Evolutionary conservation across 371 early-diverging fungal genomes (phyloP), one percentile per base, ranked within the genome.

Genomic region (Apophysomyces ossiformis): DNA sequence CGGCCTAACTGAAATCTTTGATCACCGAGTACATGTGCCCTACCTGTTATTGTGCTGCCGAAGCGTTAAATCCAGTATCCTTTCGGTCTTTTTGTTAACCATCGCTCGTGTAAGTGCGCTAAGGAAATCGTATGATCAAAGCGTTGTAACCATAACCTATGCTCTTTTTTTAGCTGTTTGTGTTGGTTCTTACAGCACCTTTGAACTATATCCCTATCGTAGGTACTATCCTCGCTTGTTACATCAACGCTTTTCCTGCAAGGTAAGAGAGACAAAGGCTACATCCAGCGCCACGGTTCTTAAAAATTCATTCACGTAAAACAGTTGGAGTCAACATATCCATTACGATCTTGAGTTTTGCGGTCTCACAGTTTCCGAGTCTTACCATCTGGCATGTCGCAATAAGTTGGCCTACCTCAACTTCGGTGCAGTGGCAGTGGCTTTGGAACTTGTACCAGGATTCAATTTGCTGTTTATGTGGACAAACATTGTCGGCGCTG

Each of bases 401-500:
- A 68, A 78, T 7, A 63, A 69, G 38, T 66, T 69, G 58, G 65
- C 65, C 9, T 87, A 81, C 65, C 57, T 66, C 18, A 66, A 72
- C 13, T 88, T 90, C 69, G 90, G 90, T 7, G 65, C 76, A 2
- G 69, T 82, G 0, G 87, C 87, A 4, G 75, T 85, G 16, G 82
- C 73, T 4, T 64, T 89, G 37, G 85, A 87, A 68, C 68, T 88
- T 56, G 71, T 90, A 2, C 89, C 89, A n/a, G 35, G 89, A 8
- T 73, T 84, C 26, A 85, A 86, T 44, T 68, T 87, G 38, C 41
- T 90, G 6, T 89, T 89, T 47, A 72, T 84, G 36, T 89, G 86
- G 78, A 88, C 91, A 11, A 89, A 89, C 58, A 84, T 85, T 62
- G 85, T 90, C 6, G 89, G 88, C 5, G 81, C 87, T n/a, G 88